Conservation (phyloP, 2,329 filamentous ascomycete genomes). For the Trichoderma harzianum region DNA sequence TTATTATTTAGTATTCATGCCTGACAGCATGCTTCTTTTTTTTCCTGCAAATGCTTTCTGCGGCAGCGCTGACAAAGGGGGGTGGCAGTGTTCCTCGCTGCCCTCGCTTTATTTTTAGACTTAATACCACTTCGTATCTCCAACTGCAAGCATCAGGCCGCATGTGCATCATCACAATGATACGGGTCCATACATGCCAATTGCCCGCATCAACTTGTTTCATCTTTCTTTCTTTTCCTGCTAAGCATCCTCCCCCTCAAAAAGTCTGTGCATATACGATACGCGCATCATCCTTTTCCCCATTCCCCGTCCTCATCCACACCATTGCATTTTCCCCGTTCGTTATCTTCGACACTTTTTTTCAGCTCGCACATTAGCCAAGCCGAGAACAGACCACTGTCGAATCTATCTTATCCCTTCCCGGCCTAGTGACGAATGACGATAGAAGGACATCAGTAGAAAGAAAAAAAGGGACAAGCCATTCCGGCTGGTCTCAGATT, state of each 20-base stretch:
- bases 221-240: neutral
- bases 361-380: neutral
- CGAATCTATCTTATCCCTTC: neutral
- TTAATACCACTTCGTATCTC: neutral
- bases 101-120: neutral
- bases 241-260: neutral
- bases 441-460: neutral
- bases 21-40: neutral
- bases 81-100: constrained; percentile 5
- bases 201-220: neutral
- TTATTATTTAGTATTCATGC: neutral
- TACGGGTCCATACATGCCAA: neutral
- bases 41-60: neutral
- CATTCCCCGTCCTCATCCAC: neutral
- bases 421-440: neutral
- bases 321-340: neutral
- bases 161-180: neutral
- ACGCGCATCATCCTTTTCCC: neutral
- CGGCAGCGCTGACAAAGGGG: neutral
- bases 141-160: neutral
- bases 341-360: neutral
- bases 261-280: neutral
- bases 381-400: neutral
- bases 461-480: neutral
- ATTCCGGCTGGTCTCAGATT: neutral